Percentiles rank a stretch among this genome's conserved stretches.
These are phyloP conservation scores for Fusarium sp. DNA, from an alignment of 2,329 filamentous ascomycete genomes.

Conservation along the genomic window DNA sequence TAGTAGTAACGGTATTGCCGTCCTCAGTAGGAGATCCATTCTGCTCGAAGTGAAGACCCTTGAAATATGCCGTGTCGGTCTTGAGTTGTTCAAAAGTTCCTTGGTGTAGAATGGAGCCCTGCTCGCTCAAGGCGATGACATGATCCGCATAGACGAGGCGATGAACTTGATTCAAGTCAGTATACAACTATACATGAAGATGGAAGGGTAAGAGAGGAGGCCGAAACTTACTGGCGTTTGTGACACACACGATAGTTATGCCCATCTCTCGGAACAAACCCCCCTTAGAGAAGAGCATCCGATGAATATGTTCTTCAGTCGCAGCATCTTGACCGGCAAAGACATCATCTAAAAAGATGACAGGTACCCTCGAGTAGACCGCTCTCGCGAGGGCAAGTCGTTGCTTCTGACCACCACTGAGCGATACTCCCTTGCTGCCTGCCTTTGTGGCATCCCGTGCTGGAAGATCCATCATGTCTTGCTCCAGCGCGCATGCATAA, in stretches of 20 bases:
- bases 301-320: conserved; percentile 20
- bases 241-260: conserved; percentile 9
- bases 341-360: conserved; percentile 49
- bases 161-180: neutral
- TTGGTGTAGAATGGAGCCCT: conserved; percentile 13
- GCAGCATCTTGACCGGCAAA: conserved; percentile 40
- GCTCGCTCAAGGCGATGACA: conserved; percentile 8
- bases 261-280: conserved; percentile 2
- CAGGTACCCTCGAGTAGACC: conserved; percentile 30
- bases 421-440: conserved; percentile 47
- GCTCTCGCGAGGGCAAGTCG: conserved; percentile 42
- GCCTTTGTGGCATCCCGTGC: conserved; percentile 31
- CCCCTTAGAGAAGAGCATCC: neutral
- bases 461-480: conserved; percentile 6
- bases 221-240: conserved; percentile 8
- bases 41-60: conserved; percentile 7
- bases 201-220: neutral
- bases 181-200: no score
- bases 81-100: conserved; percentile 21
- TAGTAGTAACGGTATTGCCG: neutral
- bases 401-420: conserved; percentile 50
- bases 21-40: neutral
- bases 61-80: conserved; percentile 8
- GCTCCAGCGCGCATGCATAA: conserved; percentile 8
- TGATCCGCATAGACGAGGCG: conserved; percentile 6